Evolutionary conservation across 116 monocot genomes (phyloP).

Genomic region (Trichopus zeylanicus): DNA sequence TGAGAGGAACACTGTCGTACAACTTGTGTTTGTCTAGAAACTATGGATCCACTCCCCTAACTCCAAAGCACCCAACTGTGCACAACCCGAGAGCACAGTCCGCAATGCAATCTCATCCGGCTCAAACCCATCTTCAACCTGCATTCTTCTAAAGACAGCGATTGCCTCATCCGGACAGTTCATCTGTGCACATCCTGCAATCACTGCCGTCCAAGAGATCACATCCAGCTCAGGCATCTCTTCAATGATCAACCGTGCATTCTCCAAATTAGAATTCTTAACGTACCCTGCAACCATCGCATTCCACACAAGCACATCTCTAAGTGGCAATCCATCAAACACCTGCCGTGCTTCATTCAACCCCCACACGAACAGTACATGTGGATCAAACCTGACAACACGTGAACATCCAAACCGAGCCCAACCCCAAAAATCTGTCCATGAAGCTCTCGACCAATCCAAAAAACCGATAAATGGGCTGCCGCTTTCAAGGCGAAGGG

Average conservation of each 20-base stretch:
- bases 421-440: constrained; percentile 30
- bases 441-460: constrained; percentile 36
- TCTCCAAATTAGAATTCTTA: constrained; percentile 31
- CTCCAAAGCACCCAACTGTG: constrained; percentile 53
- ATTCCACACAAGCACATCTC: constrained; percentile 49
- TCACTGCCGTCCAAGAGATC: constrained; percentile 65
- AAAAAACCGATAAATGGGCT: constrained; percentile 15
- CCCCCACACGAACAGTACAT: constrained; percentile 27
- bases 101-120: constrained; percentile 68
- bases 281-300: constrained; percentile 38
- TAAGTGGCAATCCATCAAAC: constrained; percentile 30
- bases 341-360: constrained; percentile 18
- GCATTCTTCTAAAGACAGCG: constrained; percentile 49
- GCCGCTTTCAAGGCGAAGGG: constrained; percentile 54
- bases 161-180: constrained; percentile 41
- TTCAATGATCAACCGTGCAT: constrained; percentile 39
- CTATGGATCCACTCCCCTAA: constrained; percentile 63
- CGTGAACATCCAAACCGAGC: constrained; percentile 28
- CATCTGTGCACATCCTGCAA: constrained; percentile 47
- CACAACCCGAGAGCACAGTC: constrained; percentile 58
- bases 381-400: constrained; percentile 38
- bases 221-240: constrained; percentile 45
- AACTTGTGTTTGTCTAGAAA: constrained; percentile 26
- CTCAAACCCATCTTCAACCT: constrained; percentile 39
- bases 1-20: constrained; percentile 33